A percentile compares a stretch with the other conserved stretches of the same genome.
phyloP scores from a whole-genome alignment of 1,139 yeast species.

The Taphrina flavorubra region DNA sequence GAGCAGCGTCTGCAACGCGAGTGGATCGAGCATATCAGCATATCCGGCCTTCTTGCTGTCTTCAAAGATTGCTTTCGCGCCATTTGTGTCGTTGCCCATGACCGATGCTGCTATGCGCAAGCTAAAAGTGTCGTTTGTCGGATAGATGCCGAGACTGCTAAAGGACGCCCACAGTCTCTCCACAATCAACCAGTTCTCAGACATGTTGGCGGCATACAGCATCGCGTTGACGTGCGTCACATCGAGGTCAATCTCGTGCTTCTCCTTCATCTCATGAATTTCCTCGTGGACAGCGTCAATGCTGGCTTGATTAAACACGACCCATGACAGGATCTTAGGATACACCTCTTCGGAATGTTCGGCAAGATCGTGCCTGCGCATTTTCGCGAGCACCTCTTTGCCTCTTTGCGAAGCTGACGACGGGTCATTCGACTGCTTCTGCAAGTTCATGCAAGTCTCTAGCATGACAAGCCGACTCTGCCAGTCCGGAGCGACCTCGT shows the following conservation, averaged over 20 bases:
- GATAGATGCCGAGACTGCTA: conserved; percentile 5
- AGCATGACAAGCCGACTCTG: conserved; percentile 14
- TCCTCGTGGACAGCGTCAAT: conserved; percentile 11
- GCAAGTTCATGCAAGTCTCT: conserved; percentile 23
- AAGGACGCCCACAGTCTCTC: conserved; percentile 29
- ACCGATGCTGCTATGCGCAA: conserved; percentile 25
- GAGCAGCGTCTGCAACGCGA: conserved; percentile 21
- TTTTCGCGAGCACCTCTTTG: neutral
- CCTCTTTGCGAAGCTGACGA: neutral
- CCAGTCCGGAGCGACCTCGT: conserved; percentile 8
- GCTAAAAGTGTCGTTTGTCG: conserved; percentile 24
- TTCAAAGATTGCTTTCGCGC: conserved; percentile 23
- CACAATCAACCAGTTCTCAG: conserved; percentile 21
- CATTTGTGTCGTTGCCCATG: conserved; percentile 6
- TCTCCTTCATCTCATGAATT: conserved; percentile 9
- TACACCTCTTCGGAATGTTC: conserved; percentile 18
- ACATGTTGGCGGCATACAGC: conserved; percentile 25
- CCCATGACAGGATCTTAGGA: conserved; percentile 25
- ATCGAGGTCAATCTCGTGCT: neutral
- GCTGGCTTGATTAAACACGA: conserved; percentile 18
- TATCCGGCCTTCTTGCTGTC: conserved; percentile 25
- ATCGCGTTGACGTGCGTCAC: conserved; percentile 28
- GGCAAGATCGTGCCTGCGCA: conserved; percentile 4
- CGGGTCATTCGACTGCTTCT: neutral
- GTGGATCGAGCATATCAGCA: conserved; percentile 34